Evolutionary conservation across 192 early-diverging fungal genomes (phyloP), one percentile per base, ranked within the genome.

Genomic region (Entophlyctis helioformis): DNA sequence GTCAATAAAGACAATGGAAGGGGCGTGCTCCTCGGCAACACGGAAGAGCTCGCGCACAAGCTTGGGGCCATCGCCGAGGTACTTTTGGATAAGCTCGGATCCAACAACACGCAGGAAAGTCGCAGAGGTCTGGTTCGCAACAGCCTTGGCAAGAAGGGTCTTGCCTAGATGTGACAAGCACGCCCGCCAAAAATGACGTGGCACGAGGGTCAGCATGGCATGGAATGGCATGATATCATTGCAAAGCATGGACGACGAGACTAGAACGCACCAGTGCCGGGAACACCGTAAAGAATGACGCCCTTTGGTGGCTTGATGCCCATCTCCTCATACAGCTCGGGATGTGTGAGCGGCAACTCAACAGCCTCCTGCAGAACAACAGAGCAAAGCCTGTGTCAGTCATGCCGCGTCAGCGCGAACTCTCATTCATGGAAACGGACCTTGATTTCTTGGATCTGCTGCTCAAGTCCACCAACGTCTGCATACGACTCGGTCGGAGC

Each of bases 1-100:
- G 60, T 98, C 95, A 63, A 98, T 98, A 61, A 98, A 96, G 46
- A 98, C 89, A 74, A 98, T 98, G 7, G 89, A 86, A 2, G 95
- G 95, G 11, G 91, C 77, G 47, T 94, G 89, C 51, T 98, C 92
- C 47, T 91, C 82, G 18, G 95, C 95, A 2, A 96, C 84, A 25
- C 91, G 72, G 83, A 98, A 98, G 16, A 96, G 64, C 59, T 98
- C 95, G 38, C 95, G 86, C 8, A 98, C 92, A 44, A 98, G 80
- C 58, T 91, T 92, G 39, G 95, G 93, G 13, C 95, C 95, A 54
- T 98, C 95, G 44, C 95, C 95, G 8, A 98, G 80, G 57, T 96
- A 98, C 70, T 95, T 96, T 73, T 98, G 92, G 63, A 98, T 93
- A 54, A 98, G 71, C 54, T 98, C 95, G 11, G 89, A 92, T 3